Base-by-base conservation (phyloP, 2,329 filamentous ascomycete genomes). In the Colletotrichum cordylinicola region DNA sequence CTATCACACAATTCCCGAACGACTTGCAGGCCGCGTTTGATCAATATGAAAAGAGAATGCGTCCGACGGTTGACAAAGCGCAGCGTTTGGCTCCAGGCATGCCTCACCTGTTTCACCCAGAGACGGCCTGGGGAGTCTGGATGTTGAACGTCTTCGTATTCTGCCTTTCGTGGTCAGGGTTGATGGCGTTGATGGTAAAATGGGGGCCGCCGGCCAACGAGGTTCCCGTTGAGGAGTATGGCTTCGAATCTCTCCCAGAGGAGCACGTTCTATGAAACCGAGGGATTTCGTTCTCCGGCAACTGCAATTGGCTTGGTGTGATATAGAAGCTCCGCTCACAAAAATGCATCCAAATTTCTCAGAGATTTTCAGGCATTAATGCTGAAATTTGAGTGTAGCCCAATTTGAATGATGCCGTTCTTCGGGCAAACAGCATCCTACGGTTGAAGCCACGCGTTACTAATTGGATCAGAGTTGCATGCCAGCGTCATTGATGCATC, bases 1-100 rank as follows among this genome's bases (percentile, higher is more conserved):
- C 87, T 62, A 81, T 89, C n/a, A 71, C 76, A 15, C 76, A 75
- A 13, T 76, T 80, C 27, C 77, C 77, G 0, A 35, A 75, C 13
- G 78, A 82, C 55, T 70, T 84, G 13, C 27, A 75, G 2, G 79
- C 79, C 8, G 86, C 82, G 2, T 80, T 87, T 8, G 77, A 79
- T 6, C 78, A 78, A 6, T 90, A 90, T 58, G 86, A 90, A 73
- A 55, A 79, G 35, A 81, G 80, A 9, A 83, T 88, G 77, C 80
- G 82, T 4, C 87, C 86, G 0, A 83, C 85, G 37, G 84, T 88
- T 6, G 80, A 83, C 18, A 78, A 84, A 1, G 81, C 84, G 3
- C 87, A 89, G 72, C 82, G 83, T 58, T 24, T 85, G 5, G 75
- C 80, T 4, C 80, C 81, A 0, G 79, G 82, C 1, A 66, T 84